phyloP scores from a whole-genome alignment of 805 yeast species.

The Komagataella populi region DNA sequence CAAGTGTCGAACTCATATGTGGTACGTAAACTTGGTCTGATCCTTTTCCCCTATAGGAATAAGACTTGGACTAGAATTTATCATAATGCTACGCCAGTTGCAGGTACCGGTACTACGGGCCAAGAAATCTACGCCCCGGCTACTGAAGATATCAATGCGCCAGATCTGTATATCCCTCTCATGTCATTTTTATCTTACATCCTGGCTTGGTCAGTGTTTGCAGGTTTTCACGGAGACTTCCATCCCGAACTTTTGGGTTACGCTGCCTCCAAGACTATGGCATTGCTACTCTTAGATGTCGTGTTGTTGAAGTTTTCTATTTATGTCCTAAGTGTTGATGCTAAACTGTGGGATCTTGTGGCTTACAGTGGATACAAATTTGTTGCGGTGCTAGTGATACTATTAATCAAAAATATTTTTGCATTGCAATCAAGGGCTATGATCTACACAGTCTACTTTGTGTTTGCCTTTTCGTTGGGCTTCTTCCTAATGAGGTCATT shows the following conservation, averaged over 20 bases:
- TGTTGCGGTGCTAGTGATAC: slow-evolving; percentile 55
- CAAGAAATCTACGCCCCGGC: slow-evolving; percentile 53
- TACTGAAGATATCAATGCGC: slow-evolving; percentile 79
- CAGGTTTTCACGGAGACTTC: slow-evolving; percentile 80
- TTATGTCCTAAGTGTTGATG: slow-evolving; percentile 59
- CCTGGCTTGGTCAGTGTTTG: slow-evolving; percentile 66
- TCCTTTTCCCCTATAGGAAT: slow-evolving; percentile 78
- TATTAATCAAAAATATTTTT: slow-evolving; percentile 33
- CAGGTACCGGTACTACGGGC: background rate
- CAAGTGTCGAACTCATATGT: slow-evolving; percentile 88
- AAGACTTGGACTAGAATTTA: slow-evolving; percentile 64
- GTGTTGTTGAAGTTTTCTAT: slow-evolving; percentile 67
- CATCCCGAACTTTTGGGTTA: slow-evolving; percentile 88
- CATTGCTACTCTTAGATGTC: slow-evolving; percentile 68
- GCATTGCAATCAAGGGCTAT: slow-evolving; percentile 10
- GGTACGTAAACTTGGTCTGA: slow-evolving; percentile 51
- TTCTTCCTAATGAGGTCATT: slow-evolving; percentile 59
- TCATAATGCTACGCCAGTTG: slow-evolving; percentile 13
- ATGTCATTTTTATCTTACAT: slow-evolving; percentile 90
- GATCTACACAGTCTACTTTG: slow-evolving; percentile 22
- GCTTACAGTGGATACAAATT: slow-evolving; percentile 93
- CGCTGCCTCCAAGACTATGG: slow-evolving; percentile 75
- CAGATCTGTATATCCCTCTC: slow-evolving; percentile 89
- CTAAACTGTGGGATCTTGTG: slow-evolving; percentile 69
- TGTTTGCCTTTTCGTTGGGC: slow-evolving; percentile 44